Evolutionary conservation across 768 basidiomycete genomes (phyloP).

Genomic region (Rhodocollybia butyracea): DNA sequence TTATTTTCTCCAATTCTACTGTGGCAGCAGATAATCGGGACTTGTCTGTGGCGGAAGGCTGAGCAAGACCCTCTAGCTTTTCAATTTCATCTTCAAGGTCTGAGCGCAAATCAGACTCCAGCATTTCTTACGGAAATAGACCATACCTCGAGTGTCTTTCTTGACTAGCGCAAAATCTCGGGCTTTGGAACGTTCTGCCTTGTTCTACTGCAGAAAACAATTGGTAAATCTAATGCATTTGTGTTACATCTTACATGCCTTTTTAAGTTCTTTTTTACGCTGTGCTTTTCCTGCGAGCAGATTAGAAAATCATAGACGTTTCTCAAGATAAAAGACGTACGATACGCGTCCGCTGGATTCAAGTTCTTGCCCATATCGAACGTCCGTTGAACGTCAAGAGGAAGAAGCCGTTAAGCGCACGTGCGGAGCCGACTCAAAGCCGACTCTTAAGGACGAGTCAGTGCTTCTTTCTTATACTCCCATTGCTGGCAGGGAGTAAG

Average conservation of each 20-base stretch:
- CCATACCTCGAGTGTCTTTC: constrained; percentile 83
- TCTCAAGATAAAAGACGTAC: constrained; percentile 43
- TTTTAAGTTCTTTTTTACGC: constrained; percentile 93
- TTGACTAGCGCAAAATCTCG: constrained; percentile 91
- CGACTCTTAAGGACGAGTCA: no score
- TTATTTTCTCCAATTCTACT: constrained; percentile 74
- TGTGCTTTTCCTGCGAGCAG: constrained; percentile 74
- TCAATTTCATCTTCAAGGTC: constrained; percentile 82
- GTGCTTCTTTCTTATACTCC: constrained; percentile 31
- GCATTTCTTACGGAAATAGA: background rate
- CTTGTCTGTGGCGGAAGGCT: constrained; percentile 49
- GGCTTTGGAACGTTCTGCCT: constrained; percentile 73
- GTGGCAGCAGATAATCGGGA: constrained; percentile 70
- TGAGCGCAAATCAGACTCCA: constrained; percentile 22
- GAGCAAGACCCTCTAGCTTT: constrained; percentile 50
- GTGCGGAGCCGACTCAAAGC: no score
- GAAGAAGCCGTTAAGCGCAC: constrained; percentile 24
- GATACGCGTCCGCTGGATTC: constrained; percentile 93
- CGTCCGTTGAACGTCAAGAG: constrained; percentile 5
- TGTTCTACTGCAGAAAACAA: constrained; percentile 71
- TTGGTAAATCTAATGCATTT: constrained; percentile 11
- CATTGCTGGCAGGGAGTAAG: constrained; percentile 51
- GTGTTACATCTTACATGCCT: constrained; percentile 54
- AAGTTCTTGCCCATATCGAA: constrained; percentile 77
- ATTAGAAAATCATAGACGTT: background rate